Conservation (phyloP, 2,329 filamentous ascomycete species). For the Volutella citrinella region DNA sequence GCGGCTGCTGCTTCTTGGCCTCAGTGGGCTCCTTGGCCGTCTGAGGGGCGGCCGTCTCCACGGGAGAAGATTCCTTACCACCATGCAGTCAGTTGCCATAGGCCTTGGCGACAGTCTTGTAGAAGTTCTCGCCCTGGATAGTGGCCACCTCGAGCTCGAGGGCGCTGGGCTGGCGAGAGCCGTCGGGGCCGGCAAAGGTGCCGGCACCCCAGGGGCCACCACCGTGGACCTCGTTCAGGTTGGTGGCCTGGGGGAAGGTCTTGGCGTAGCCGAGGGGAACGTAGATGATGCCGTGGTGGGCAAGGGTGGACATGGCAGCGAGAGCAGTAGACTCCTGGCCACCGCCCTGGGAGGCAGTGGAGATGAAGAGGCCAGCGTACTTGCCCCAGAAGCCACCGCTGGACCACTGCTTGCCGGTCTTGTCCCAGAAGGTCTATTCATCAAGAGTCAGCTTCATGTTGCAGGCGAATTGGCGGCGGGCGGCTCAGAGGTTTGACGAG, state of each 20-base stretch:
- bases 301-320: slow-evolving; percentile 76
- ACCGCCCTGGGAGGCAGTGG: slow-evolving; percentile 78
- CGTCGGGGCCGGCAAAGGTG: slow-evolving; percentile 77
- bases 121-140: slow-evolving; percentile 84
- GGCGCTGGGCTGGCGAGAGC: slow-evolving; percentile 73
- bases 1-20: slow-evolving; percentile 15
- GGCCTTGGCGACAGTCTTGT: slow-evolving; percentile 66
- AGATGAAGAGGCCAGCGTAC: slow-evolving; percentile 87
- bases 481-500: too few species aligned
- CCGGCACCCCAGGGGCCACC: slow-evolving; percentile 92
- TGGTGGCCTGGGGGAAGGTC: slow-evolving; percentile 65
- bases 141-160: slow-evolving; percentile 78
- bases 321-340: slow-evolving; percentile 90
- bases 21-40: slow-evolving; percentile 17
- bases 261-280: slow-evolving; percentile 94
- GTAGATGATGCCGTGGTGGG: slow-evolving; percentile 93
- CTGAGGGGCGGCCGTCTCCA: slow-evolving; percentile 22
- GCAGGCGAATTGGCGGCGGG: too few species aligned
- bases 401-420: slow-evolving; percentile 81
- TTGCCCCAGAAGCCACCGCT: slow-evolving; percentile 79
- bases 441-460: too few species aligned
- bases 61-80: slow-evolving; percentile 30
- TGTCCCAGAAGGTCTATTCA: slow-evolving; percentile 74
- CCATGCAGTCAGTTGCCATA: slow-evolving; percentile 76
- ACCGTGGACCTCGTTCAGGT: slow-evolving; percentile 78